A percentile compares a stretch with the other conserved stretches of the same genome.
Conservation (phyloP, 2,329 filamentous ascomycete species). For the Cordyceps cateniannulata region DNA sequence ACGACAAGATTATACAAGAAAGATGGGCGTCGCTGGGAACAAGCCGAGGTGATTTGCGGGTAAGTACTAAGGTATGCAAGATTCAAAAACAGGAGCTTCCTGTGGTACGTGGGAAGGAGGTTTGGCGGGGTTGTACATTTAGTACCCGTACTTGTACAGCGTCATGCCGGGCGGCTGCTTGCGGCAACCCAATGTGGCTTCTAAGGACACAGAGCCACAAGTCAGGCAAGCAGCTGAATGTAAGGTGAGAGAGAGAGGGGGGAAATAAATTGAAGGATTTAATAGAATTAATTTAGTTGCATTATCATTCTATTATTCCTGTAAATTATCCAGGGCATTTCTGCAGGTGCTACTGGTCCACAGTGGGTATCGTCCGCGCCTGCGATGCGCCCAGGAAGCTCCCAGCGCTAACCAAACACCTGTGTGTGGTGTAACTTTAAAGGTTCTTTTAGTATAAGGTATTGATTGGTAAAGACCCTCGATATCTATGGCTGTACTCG, state of each 20-base stretch:
- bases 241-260: neutral
- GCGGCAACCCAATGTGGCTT: neutral
- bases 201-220: neutral
- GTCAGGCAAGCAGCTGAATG: neutral
- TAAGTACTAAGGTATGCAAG: too few species aligned
- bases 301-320: neutral
- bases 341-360: neutral
- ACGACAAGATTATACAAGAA: neutral
- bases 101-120: neutral
- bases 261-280: too few species aligned
- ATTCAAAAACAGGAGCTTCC: slow-evolving; percentile 10
- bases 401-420: neutral
- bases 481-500: neutral
- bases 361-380: neutral
- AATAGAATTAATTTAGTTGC: too few species aligned
- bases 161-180: neutral
- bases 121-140: slow-evolving; percentile 5
- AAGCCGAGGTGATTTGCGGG: slow-evolving; percentile 5
- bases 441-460: too few species aligned
- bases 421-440: neutral
- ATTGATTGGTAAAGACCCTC: too few species aligned
- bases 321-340: neutral
- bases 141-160: neutral
- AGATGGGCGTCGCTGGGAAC: neutral
- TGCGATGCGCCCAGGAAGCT: neutral